These are phyloP conservation scores for Cryoendolithus antarcticus DNA, from an alignment of 2,329 filamentous ascomycete species.

Conservation along the genomic window DNA sequence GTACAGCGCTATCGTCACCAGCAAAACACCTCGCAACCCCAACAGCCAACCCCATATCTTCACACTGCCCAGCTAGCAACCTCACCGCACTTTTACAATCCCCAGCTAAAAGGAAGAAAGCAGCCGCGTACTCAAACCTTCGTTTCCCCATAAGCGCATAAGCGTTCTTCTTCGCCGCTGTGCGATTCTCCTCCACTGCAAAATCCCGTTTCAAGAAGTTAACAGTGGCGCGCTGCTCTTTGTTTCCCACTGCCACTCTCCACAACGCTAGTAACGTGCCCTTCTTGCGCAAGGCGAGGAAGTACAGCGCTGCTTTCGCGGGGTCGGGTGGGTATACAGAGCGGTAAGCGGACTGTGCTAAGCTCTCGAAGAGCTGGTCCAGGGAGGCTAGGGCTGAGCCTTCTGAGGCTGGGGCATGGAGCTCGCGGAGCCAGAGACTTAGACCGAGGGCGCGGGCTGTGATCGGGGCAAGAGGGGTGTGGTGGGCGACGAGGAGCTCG, in stretches of 20 bases:
- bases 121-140: slow-evolving; percentile 85
- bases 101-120: slow-evolving; percentile 87
- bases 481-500: slow-evolving; percentile 62
- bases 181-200: slow-evolving; percentile 72
- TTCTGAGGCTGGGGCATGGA: slow-evolving; percentile 36
- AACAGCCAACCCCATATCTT: slow-evolving; percentile 81
- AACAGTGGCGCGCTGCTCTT: slow-evolving; percentile 70
- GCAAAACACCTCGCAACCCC: slow-evolving; percentile 80
- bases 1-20: slow-evolving; percentile 64
- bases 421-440: slow-evolving; percentile 87
- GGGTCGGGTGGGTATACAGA: slow-evolving; percentile 79
- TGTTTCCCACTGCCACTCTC: slow-evolving; percentile 89
- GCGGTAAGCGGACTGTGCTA: slow-evolving; percentile 88
- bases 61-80: slow-evolving; percentile 74
- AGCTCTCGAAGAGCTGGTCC: slow-evolving; percentile 74
- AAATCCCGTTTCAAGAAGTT: slow-evolving; percentile 85
- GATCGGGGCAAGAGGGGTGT: slow-evolving; percentile 69
- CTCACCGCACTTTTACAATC: slow-evolving; percentile 74
- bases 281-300: slow-evolving; percentile 81
- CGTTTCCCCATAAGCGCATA: slow-evolving; percentile 88
- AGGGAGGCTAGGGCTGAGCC: slow-evolving; percentile 28
- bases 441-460: slow-evolving; percentile 76
- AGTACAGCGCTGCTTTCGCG: slow-evolving; percentile 80
- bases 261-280: slow-evolving; percentile 79
- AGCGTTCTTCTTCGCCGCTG: slow-evolving; percentile 84